Evolutionary conservation across 345 rosid genomes (phyloP).

Genomic region (Bruguiera gymnorhiza): DNA sequence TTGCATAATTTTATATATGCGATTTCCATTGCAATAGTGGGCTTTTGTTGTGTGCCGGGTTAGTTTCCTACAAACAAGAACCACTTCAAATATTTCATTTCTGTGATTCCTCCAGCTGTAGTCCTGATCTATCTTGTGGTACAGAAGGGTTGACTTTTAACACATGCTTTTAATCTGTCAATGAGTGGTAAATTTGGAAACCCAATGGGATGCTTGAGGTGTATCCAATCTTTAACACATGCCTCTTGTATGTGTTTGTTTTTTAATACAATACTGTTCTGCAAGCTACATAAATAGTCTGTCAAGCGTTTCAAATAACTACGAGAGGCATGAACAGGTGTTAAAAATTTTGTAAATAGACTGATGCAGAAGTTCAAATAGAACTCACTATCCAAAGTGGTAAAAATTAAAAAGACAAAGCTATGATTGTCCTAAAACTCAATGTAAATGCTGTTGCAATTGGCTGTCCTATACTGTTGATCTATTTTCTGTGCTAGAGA

Average conservation of each 20-base stretch:
- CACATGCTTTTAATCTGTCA: conserved; percentile 26
- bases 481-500: not conserved
- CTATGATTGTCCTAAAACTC: too few relatives aligned
- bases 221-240: not conserved
- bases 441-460: conserved; percentile 1
- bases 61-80: conserved; percentile 25
- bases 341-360: too few relatives aligned
- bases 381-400: too few relatives aligned
- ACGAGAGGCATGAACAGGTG: too few relatives aligned
- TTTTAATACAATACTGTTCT: too few relatives aligned
- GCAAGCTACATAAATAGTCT: too few relatives aligned
- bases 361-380: too few relatives aligned
- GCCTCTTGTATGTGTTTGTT: too few relatives aligned
- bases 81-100: conserved; percentile 19
- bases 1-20: conserved; percentile 9
- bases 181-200: conserved; percentile 39
- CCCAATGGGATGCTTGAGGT: conserved; percentile 15
- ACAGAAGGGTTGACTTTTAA: conserved; percentile 27
- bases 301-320: too few relatives aligned
- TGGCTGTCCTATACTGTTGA: not conserved
- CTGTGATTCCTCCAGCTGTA: conserved; percentile 52
- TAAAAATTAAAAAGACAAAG: too few relatives aligned
- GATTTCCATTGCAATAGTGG: conserved; percentile 22
- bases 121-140: conserved; percentile 34
- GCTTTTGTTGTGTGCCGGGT: conserved; percentile 40